Conservation (phyloP, 345 rosid species). For the Ceriops decandra region DNA sequence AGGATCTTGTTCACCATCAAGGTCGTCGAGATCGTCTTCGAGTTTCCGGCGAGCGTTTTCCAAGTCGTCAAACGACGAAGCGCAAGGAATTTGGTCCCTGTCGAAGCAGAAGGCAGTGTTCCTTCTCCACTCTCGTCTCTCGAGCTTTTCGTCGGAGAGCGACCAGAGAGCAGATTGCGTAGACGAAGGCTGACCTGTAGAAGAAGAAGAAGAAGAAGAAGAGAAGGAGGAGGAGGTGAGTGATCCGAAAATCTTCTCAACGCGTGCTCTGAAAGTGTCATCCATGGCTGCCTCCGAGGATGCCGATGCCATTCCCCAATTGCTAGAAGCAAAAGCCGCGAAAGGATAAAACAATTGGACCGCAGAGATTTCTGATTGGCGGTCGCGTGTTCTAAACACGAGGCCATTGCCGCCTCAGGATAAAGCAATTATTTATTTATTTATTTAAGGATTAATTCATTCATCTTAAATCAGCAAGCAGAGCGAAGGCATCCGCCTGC, state of each 20-base stretch:
- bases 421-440: too few relatives aligned
- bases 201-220: too few relatives aligned
- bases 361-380: too few relatives aligned
- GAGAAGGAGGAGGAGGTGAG: constrained; percentile 32
- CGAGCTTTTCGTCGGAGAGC: constrained; percentile 42
- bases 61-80: constrained; percentile 39
- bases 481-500: too few relatives aligned
- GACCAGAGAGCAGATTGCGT: constrained; percentile 42
- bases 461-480: too few relatives aligned
- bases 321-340: background rate
- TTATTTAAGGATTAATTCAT: too few relatives aligned
- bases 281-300: constrained; percentile 22
- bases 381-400: too few relatives aligned
- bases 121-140: constrained; percentile 40
- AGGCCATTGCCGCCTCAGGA: too few relatives aligned
- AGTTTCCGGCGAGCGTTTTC: constrained; percentile 18
- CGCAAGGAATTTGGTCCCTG: constrained; percentile 49
- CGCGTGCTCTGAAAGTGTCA: constrained; percentile 51
- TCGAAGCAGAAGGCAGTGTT: constrained; percentile 22
- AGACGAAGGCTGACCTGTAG: constrained; percentile 20
- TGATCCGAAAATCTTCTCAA: constrained; percentile 53
- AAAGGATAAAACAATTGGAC: too few relatives aligned
- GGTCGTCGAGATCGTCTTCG: constrained; percentile 35
- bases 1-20: constrained; percentile 25
- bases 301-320: background rate